Evolutionary conservation across 257 asterid species (phyloP), one percentile per base, ranked within the genome.

Genomic region (Fraxinus quadrangulata): DNA sequence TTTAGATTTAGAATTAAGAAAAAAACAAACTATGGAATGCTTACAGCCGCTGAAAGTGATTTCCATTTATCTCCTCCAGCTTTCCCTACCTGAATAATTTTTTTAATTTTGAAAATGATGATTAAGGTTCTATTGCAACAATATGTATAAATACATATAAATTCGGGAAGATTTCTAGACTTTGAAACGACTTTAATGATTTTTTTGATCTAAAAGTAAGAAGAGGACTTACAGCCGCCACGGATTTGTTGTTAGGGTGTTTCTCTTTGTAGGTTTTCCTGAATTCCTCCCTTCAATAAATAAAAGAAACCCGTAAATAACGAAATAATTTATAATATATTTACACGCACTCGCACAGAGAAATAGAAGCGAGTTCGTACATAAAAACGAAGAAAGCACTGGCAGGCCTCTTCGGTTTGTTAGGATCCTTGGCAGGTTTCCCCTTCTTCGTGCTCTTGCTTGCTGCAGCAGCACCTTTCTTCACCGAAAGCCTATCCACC

Each of bases 31-130:
- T 26, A 0, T 16, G 4, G 67, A 45, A 23, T 65, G 56, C 95
- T 72, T 80, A 94, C 98, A 21, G 89, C 89, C 0, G 90, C 97
- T 0, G 98, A 39, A 72, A 94, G 1, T 13, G 90, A 84, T 79
- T 92, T 94, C 98, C 98, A 94, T 79, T 87, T 88, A 75, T 92
- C 97, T 23, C 98, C 98, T 1, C 96, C 97, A 59, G 98, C 98
- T 74, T 92, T 94, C 0, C 98, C 98, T 95, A 94, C 98, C 97
- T 94, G 42, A 13, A 37, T 13, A 30, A 31, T 30, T 3, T 26
- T 19, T 24, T 0, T 1, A 6, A 26, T 24, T 63, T 26, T 63
- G 6, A 23, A 23, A 63, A 63, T 63, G 34, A 63, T 28, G 1
- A 59, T 59, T 9, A 24, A 2, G 1, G 5, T 86, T 67, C 12